Conservation (phyloP, 1,139 yeast species). For the Suzukiozyma palmioleophila region DNA sequence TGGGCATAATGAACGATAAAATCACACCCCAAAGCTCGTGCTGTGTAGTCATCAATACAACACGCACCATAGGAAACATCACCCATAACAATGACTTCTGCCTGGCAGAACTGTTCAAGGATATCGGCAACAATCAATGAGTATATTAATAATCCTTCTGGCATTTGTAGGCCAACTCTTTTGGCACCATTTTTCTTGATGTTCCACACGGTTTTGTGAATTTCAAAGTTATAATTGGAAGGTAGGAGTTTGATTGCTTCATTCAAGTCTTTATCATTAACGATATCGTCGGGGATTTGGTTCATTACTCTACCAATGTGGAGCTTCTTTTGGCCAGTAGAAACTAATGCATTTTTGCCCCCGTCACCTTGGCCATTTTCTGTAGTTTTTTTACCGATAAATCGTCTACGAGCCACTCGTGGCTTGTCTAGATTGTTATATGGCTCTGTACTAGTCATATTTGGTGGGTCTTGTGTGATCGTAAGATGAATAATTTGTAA, state of each 20-base stretch:
- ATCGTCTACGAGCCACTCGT: constrained; percentile 23
- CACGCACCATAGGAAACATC: constrained; percentile 99
- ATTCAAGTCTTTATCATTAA: constrained; percentile 73
- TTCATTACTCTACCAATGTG: constrained; percentile 61
- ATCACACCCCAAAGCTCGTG: constrained; percentile 88
- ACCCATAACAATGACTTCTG: constrained; percentile 94
- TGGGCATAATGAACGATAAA: constrained; percentile 96
- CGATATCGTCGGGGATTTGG: constrained; percentile 87
- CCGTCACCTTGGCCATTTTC: constrained; percentile 4
- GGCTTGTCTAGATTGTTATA: not conserved
- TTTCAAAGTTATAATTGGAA: constrained; percentile 88
- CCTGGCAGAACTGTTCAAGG: constrained; percentile 82
- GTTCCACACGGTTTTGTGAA: constrained; percentile 94
- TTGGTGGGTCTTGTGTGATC: not conserved
- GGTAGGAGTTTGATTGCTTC: constrained; percentile 81
- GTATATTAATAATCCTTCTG: constrained; percentile 89
- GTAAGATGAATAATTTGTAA: not conserved
- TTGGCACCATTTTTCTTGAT: constrained; percentile 68
- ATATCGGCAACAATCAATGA: constrained; percentile 86
- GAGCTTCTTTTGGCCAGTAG: constrained; percentile 19
- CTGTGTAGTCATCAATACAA: constrained; percentile 95
- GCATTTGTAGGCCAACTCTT: constrained; percentile 90
- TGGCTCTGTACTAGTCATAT: not conserved
- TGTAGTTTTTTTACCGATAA: constrained; percentile 27
- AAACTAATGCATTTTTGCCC: constrained; percentile 19